Percentiles rank a stretch among this genome's conserved stretches.
Conservation (phyloP, 495 filamentous ascomycete species). For the Cladorrhinum samala region DNA sequence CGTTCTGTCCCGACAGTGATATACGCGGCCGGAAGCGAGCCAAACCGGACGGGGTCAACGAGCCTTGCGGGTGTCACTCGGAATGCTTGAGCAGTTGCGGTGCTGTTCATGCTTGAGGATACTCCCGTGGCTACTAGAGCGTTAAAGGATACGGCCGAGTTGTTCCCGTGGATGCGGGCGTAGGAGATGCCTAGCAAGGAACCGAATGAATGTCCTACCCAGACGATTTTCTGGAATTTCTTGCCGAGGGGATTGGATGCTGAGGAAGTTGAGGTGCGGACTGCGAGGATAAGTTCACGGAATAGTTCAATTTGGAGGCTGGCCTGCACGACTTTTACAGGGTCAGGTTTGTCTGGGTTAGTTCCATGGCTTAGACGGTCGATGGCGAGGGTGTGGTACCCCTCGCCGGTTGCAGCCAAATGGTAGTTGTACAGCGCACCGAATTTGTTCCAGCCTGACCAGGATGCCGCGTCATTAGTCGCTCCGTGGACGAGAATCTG, state of each 20-base stretch:
- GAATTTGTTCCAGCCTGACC: constrained; percentile 14
- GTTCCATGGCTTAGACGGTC: constrained; percentile 10
- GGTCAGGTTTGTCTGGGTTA: background rate
- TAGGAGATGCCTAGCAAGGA: background rate
- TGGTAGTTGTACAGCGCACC: constrained; percentile 16
- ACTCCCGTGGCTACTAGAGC: background rate
- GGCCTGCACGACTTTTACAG: background rate
- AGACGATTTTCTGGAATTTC: background rate
- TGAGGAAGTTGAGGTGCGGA: background rate
- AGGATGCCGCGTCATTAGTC: constrained; percentile 17
- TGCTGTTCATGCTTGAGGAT: background rate
- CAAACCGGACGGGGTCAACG: background rate
- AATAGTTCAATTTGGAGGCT: background rate
- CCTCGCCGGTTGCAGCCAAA: constrained; percentile 8
- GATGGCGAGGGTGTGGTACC: constrained; percentile 22
- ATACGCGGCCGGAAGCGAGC: background rate
- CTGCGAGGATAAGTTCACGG: background rate
- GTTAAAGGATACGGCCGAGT: background rate
- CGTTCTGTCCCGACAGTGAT: background rate
- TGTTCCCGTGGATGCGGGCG: background rate
- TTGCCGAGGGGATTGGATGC: background rate
- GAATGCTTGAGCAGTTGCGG: background rate
- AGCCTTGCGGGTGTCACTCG: too few species aligned
- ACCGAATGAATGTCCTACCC: background rate
- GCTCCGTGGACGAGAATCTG: constrained; percentile 23